A percentile compares a stretch with the other conserved stretches of the same genome.
Conservation (phyloP, 2,329 filamentous ascomycete species). For the Penicillium decumbens region DNA sequence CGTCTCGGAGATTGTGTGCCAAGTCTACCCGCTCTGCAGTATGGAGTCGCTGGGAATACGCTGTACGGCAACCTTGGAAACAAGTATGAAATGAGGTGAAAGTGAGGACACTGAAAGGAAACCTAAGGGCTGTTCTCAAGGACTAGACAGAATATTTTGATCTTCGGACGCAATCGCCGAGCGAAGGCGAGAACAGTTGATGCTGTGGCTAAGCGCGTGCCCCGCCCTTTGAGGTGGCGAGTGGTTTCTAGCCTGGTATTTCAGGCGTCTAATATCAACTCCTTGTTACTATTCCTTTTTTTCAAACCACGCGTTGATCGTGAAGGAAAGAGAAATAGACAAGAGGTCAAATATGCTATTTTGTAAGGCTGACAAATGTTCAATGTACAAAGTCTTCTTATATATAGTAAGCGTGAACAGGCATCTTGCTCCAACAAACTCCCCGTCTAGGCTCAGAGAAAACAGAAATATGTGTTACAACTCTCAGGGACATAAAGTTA, state of each 20-base stretch:
- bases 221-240: not conserved
- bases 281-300: not conserved
- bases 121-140: not conserved
- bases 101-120: not conserved
- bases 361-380: not conserved
- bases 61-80: not conserved
- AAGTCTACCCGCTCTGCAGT: not conserved
- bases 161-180: not conserved
- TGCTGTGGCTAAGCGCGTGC: not conserved
- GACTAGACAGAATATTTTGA: not conserved
- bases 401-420: not conserved
- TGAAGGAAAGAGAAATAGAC: not conserved
- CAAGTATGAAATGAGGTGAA: not conserved
- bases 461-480: not conserved
- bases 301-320: not conserved
- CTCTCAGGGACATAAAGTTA: not conserved
- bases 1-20: not conserved
- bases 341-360: not conserved
- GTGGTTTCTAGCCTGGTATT: not conserved
- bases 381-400: not conserved
- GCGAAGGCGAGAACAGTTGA: not conserved
- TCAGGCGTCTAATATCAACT: not conserved
- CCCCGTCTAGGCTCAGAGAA: not conserved
- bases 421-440: conserved; percentile 1
- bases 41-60: not conserved